A percentile compares a stretch with the other conserved stretches of the same genome.
Evolutionary conservation across 768 basidiomycete genomes (phyloP).

Genomic region (Phlebiopsis flavidoalba): DNA sequence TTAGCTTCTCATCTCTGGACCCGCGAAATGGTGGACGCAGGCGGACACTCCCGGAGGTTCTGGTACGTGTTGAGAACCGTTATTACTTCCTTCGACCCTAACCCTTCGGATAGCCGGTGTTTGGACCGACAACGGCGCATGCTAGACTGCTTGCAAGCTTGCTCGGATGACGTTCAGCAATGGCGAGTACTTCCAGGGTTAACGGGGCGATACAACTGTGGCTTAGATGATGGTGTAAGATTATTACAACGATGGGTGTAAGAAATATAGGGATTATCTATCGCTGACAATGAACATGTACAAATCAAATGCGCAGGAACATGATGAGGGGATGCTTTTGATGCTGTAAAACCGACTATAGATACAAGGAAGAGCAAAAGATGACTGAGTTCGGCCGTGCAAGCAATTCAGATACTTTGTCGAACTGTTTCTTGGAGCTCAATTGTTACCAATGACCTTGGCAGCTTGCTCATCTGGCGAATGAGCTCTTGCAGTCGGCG

Average conservation of each 20-base stretch:
- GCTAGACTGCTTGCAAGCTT: conserved; percentile 18
- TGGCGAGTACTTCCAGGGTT: too few species aligned
- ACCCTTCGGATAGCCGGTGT: conserved; percentile 37
- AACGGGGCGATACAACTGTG: neutral
- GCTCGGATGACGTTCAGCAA: neutral
- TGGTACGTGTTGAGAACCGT: conserved; percentile 28
- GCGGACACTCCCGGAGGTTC: conserved; percentile 49
- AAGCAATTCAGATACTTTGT: conserved; percentile 86
- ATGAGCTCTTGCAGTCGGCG: conserved; percentile 90
- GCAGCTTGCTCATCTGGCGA: conserved; percentile 94
- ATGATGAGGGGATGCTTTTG: neutral
- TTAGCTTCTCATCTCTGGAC: conserved; percentile 51
- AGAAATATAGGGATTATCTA: neutral
- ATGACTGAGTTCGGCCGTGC: conserved; percentile 93
- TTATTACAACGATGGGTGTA: neutral
- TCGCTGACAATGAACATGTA: neutral
- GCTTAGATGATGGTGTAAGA: neutral
- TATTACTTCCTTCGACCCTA: neutral
- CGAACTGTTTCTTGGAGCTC: conserved; percentile 94
- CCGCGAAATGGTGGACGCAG: conserved; percentile 60
- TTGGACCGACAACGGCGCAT: conserved; percentile 47
- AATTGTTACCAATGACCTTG: conserved; percentile 92
- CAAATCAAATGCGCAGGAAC: neutral
- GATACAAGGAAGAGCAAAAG: conserved; percentile 82
- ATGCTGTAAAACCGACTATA: conserved; percentile 31